phyloP scores from a whole-genome alignment of 768 basidiomycete genomes.

The Exidia glandulosa region DNA sequence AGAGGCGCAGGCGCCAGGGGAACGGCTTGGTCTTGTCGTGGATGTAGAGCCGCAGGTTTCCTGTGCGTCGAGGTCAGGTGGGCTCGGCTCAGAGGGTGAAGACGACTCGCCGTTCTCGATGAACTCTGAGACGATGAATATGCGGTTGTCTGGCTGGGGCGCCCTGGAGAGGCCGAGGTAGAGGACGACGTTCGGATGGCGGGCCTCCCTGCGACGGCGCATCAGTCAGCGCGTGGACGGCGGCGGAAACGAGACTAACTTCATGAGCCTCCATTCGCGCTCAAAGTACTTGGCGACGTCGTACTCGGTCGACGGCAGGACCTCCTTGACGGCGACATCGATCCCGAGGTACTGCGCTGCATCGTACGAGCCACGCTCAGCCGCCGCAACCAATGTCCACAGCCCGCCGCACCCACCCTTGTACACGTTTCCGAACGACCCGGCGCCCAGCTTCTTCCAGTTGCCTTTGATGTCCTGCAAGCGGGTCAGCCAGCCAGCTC shows the following conservation, averaged over 20 bases:
- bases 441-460: conserved; percentile 86
- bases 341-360: conserved; percentile 85
- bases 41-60: conserved; percentile 84
- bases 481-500: conserved; percentile 1
- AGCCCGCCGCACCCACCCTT: conserved; percentile 31
- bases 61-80: conserved; percentile 12
- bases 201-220: conserved; percentile 45
- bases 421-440: conserved; percentile 88
- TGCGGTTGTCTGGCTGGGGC: conserved; percentile 66
- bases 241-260: conserved; percentile 27
- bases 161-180: conserved; percentile 84
- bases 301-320: conserved; percentile 82
- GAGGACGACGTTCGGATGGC: conserved; percentile 87
- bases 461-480: conserved; percentile 72
- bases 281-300: conserved; percentile 97
- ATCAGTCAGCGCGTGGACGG: conserved; percentile 1
- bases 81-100: background rate
- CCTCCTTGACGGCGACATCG: conserved; percentile 94
- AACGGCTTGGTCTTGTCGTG: conserved; percentile 73
- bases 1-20: conserved; percentile 87
- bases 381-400: background rate
- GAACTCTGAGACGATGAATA: conserved; percentile 92
- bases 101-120: conserved; percentile 58
- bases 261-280: conserved; percentile 97
- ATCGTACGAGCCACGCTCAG: conserved; percentile 2